Conservation (phyloP, 768 basidiomycete genomes). For the Candolleomyces aberdarensis region DNA sequence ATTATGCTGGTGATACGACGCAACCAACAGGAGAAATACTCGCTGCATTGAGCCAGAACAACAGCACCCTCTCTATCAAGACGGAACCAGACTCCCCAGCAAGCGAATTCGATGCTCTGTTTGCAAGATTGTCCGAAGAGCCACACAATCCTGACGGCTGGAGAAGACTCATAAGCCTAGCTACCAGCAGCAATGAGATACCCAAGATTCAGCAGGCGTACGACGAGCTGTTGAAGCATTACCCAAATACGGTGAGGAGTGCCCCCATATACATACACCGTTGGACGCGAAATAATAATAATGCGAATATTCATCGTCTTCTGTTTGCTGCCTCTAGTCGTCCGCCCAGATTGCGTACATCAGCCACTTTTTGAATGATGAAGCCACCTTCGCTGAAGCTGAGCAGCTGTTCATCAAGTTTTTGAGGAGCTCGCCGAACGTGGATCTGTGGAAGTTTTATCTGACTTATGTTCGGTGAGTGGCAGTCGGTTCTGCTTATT, state of each 20-base stretch:
- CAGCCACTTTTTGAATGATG: slow-evolving; percentile 66
- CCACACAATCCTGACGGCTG: slow-evolving; percentile 78
- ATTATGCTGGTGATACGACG: slow-evolving; percentile 24
- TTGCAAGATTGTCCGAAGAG: slow-evolving; percentile 58
- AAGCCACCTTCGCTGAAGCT: slow-evolving; percentile 66
- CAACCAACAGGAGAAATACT: slow-evolving; percentile 35
- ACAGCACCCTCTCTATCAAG: slow-evolving; percentile 19
- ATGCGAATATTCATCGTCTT: too few species aligned
- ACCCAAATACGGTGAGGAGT: slow-evolving; percentile 84
- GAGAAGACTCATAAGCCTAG: slow-evolving; percentile 72
- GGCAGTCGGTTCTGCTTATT: slow-evolving; percentile 13
- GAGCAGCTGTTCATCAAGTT: slow-evolving; percentile 90
- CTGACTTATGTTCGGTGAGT: slow-evolving; percentile 87
- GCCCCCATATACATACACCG: too few species aligned
- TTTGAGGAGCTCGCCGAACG: slow-evolving; percentile 79
- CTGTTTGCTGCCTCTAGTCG: slow-evolving; percentile 43
- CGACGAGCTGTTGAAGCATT: slow-evolving; percentile 77
- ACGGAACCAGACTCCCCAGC: slow-evolving; percentile 33
- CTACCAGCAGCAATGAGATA: slow-evolving; percentile 75
- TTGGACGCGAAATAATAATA: background rate
- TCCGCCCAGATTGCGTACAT: slow-evolving; percentile 85
- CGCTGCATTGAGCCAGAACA: slow-evolving; percentile 25
- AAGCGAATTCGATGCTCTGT: slow-evolving; percentile 68
- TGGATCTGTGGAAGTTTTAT: slow-evolving; percentile 92
- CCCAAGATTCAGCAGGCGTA: slow-evolving; percentile 79